Base-by-base conservation (phyloP, 2,329 filamentous ascomycete species). In the Decorospora gaudefroyi region DNA sequence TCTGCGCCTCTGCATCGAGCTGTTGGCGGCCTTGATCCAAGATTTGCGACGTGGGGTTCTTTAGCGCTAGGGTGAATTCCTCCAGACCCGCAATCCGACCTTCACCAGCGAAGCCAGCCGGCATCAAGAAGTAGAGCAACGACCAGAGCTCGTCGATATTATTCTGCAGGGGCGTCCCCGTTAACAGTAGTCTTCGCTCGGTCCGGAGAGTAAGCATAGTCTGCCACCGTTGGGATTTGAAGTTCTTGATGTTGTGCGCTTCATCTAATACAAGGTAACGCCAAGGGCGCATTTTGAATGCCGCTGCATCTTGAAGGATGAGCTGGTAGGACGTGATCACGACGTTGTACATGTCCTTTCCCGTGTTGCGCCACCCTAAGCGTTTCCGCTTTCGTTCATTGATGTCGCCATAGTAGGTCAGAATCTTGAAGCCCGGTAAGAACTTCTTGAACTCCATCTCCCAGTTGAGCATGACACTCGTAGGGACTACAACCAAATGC, bases 391-490 rank as follows among this genome's bases (percentile, higher is more conserved):
- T 91, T 31, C 93, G 86, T 72, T 99, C 93, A 56, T 96, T 90
- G 60, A 91, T 87, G 28, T 86, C 89, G 29, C 95, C 93, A 67
- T 97, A 99, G 73, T 99, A 99, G 0, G 91, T 93, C 46, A 99
- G 78, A 42, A 99, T 95, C 68, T 96, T 97, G 78, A 99, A 99
- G 0, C 93, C 92, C 3, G 95, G 93, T 44, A 91, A 89, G 83
- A 92, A 99, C 69, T 99, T 99, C 67, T 97, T 97, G 79, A 99
- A 99, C 72, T 99, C 93, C 87, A 97, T 97, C 70, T 99, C 95
- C 93, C 93, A 99, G 67, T 99, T 99, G 54, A 99, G 82, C 80
- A 99, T 96, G 34, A 99, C 95, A 71, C 91, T 97, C 2, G 93
- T 99, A 1, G 93, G 93, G 2, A 99, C 93, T 49, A 99, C 87